Evolutionary conservation across 2,329 filamentous ascomycete species (phyloP), one percentile per base, ranked within the genome.

Genomic region (Pyrenophora tritici-repentis): DNA sequence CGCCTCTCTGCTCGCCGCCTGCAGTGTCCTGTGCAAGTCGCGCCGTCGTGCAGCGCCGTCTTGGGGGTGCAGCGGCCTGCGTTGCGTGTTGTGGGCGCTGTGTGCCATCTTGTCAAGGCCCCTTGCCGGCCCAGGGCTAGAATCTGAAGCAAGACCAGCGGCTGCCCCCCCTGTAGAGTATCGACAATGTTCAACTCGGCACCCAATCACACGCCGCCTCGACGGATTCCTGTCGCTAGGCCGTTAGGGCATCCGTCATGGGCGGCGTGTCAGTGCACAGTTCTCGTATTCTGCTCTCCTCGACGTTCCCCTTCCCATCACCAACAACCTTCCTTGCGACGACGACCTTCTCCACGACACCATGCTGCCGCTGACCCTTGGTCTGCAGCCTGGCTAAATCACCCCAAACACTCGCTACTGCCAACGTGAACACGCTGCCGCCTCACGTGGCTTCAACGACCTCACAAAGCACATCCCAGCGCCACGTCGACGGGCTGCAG

Each of bases 401-500:
- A 39, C 16, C 37, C 14, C 38, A 35, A 34, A 36, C 20, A 29
- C 51, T 29, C 24, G 39, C 26, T 50, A 35, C 33, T 42, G 5
- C 20, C 44, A 16, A 24, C 35, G 20, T 46, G 47, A 34, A 12
- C 47, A 31, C 17, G 24, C 24, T 46, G 35, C 47, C 48, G 48
- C 39, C 61, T 65, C 62, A 65, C 62, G 65, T 67, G 62, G 50
- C 58, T 33, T 33, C 42, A 33, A 61, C 47, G 38, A 50, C 36
- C 48, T 41, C 53, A 56, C 56, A 50, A 61, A 65, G 56, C 51
- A 57, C 48, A 45, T 22, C 55, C 48, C 63, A 63, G 59, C 67
- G 67, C 70, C 69, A 72, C 69, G 65, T 71, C 63, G 62, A 72
- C 66, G 56, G 62, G 50, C 53, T 46, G 50, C 53, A 53, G 41